Evolutionary conservation across 2,329 filamentous ascomycete genomes (phyloP).

Genomic region (Penicillium sp.): DNA sequence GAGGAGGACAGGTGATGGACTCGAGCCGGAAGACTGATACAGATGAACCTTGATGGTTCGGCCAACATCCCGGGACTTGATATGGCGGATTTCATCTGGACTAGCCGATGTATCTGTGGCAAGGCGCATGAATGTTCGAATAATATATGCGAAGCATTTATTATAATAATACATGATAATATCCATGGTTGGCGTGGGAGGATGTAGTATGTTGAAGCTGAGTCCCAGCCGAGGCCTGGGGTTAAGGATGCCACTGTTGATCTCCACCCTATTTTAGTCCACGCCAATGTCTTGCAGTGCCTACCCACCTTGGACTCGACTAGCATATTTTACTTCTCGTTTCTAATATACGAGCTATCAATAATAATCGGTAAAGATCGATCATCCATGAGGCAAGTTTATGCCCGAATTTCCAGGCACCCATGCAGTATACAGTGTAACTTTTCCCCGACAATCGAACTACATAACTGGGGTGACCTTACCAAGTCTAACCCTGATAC

Average conservation of each 20-base stretch:
- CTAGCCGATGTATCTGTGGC: slow-evolving; percentile 2
- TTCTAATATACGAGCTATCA: not conserved
- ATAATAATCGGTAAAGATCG: not conserved
- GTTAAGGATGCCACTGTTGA: not conserved
- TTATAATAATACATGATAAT: slow-evolving; percentile 18
- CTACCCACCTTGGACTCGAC: no score
- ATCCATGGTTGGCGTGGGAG: not conserved
- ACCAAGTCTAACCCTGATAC: not conserved
- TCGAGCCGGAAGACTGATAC: slow-evolving; percentile 22
- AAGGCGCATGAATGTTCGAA: slow-evolving; percentile 14
- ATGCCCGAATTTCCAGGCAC: not conserved
- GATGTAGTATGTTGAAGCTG: not conserved
- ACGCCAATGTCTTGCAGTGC: not conserved
- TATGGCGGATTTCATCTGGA: slow-evolving; percentile 31
- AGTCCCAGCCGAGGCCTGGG: not conserved
- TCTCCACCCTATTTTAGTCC: not conserved
- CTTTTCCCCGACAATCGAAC: not conserved
- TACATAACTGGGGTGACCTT: not conserved
- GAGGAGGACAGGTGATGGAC: slow-evolving; percentile 32
- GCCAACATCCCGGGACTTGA: slow-evolving; percentile 31
- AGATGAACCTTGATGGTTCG: slow-evolving; percentile 35
- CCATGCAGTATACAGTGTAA: not conserved
- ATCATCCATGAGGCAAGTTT: not conserved
- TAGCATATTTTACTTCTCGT: no score
- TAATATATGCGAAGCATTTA: slow-evolving; percentile 21